Base-by-base conservation (phyloP, 352 stramenopile genomes). In the Pythium chondricola region DNA sequence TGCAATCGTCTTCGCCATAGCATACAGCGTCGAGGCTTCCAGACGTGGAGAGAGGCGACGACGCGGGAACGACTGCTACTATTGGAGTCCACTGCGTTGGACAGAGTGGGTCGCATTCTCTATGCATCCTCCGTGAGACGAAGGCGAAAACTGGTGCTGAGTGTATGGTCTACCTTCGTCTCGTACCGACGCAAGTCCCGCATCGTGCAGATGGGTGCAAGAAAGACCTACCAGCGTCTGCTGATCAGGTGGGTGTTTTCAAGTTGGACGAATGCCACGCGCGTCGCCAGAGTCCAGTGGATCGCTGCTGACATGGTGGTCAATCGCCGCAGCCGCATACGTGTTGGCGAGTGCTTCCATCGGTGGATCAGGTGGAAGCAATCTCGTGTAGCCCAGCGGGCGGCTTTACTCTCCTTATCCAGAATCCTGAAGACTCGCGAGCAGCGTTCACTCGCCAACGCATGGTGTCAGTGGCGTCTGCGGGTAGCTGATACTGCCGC, bases 41-140 rank as follows among this genome's bases (percentile, higher is more conserved):
- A 8, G 29, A 33, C 13, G 29, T 33, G 29, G 29, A 33, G 13
- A 33, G 13, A 33, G 29, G 7, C 8, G 7, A 18, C 35, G 17
- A 20, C 35, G 35, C n/a, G n/a, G n/a, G n/a, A n/a, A n/a, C n/a
- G n/a, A n/a, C n/a, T n/a, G n/a, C n/a, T n/a, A n/a, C n/a, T n/a
- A n/a, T n/a, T n/a, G n/a, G 29, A 56, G 32, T 20, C 22, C 11
- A 4, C 2, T 10, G 35, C 43, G 32, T 18, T 50, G 22, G 41
- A 57, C 8, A 48, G 38, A 27, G 18, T 50, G 17, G 41, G 40
- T 5, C 24, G 4, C 4, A 49, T 57, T 24, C 16, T 43, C 21
- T 16, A 24, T 7, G 31, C n/a, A 16, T 49, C 49, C 4, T 33
- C 49, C 0, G 11, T 25, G n/a, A n/a, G n/a, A n/a, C n/a, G n/a